Evolutionary conservation across 2,329 filamentous ascomycete genomes (phyloP).

Genomic region (Phyllosticta capitalensis): DNA sequence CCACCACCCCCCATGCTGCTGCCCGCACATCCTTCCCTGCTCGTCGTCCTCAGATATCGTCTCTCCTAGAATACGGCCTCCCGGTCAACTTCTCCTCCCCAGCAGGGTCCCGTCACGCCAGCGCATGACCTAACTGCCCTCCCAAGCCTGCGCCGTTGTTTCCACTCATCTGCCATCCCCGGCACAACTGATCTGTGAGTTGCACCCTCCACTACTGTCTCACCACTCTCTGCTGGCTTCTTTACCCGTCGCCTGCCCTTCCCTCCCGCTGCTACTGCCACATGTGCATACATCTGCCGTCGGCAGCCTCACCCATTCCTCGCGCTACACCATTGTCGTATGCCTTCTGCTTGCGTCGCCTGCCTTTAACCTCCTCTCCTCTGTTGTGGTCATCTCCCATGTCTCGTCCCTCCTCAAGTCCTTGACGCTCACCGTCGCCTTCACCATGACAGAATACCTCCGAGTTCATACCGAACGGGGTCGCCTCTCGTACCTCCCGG

Average conservation of each 20-base stretch:
- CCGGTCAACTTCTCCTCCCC: background rate
- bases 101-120: background rate
- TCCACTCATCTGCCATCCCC: background rate
- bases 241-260: no score
- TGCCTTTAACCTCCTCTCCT: background rate
- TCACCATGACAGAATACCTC: conserved; percentile 29
- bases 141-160: background rate
- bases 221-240: background rate
- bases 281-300: background rate
- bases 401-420: background rate
- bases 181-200: background rate
- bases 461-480: conserved; percentile 29
- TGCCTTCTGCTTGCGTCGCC: background rate
- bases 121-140: background rate
- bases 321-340: background rate
- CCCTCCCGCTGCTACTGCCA: background rate
- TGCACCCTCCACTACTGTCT: background rate
- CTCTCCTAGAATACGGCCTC: background rate
- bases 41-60: background rate
- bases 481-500: conserved; percentile 29
- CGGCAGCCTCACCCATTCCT: background rate
- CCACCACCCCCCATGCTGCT: background rate
- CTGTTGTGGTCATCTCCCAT: background rate
- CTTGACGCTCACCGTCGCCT: conserved; percentile 15
- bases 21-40: background rate